phyloP scores from a whole-genome alignment of 257 asterid species.

The Salvia miltiorrhiza region DNA sequence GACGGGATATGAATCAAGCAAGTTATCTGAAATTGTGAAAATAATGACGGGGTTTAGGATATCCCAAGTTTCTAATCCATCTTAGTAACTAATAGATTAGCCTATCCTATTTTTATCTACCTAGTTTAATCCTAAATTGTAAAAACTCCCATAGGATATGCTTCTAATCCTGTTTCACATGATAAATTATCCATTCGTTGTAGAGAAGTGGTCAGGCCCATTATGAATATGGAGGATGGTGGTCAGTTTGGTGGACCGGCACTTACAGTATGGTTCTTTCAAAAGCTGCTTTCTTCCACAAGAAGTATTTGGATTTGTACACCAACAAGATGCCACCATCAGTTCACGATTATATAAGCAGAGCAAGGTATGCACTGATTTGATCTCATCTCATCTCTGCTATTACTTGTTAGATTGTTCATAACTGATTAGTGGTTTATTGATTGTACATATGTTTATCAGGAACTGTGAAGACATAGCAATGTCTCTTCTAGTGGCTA shows the following conservation, averaged over 20 bases:
- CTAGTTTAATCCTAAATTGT: too few species aligned
- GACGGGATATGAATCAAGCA: too few species aligned
- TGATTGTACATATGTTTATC: slow-evolving; percentile 11
- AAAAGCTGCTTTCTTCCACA: slow-evolving; percentile 75
- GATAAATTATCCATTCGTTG: slow-evolving; percentile 10
- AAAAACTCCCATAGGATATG: too few species aligned
- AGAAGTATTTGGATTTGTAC: slow-evolving; percentile 71
- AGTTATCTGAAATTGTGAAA: too few species aligned
- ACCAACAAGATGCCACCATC: slow-evolving; percentile 71
- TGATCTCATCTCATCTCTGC: background rate
- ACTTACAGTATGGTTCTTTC: slow-evolving; percentile 73
- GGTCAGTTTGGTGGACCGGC: slow-evolving; percentile 91
- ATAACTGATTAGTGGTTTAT: background rate
- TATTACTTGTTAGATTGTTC: background rate
- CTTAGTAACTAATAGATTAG: too few species aligned
- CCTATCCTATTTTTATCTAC: too few species aligned
- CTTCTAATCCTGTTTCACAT: background rate
- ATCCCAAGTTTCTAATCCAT: too few species aligned
- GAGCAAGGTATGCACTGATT: slow-evolving; percentile 43
- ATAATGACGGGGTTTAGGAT: too few species aligned
- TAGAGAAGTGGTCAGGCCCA: slow-evolving; percentile 44
- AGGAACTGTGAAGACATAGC: slow-evolving; percentile 95
- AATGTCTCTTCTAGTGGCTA: slow-evolving; percentile 82
- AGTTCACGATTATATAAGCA: slow-evolving; percentile 58
- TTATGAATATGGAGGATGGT: slow-evolving; percentile 66